Evolutionary conservation across 148 eudicot genomes (phyloP).

Genomic region (Drosera capensis): DNA sequence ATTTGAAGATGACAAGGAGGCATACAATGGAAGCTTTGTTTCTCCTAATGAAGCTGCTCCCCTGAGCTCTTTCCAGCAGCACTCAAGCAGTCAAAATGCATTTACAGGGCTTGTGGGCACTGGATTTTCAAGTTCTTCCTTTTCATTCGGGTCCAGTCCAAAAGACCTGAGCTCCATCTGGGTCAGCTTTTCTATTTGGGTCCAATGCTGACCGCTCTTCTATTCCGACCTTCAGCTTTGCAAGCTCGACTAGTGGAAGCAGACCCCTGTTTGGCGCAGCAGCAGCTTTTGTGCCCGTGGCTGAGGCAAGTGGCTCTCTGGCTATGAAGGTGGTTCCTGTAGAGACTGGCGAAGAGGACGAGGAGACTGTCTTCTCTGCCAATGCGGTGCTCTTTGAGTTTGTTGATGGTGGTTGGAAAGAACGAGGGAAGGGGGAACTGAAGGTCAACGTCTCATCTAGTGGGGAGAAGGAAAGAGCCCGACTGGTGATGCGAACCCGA

Average conservation of each 20-base stretch:
- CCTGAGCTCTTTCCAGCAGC: slow-evolving; percentile 70
- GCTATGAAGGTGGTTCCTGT: slow-evolving; percentile 52
- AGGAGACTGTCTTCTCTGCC: slow-evolving; percentile 59
- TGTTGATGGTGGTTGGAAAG: slow-evolving; percentile 82
- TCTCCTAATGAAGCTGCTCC: too few relatives aligned
- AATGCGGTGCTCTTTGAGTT: slow-evolving; percentile 80
- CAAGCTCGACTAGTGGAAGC: slow-evolving; percentile 31
- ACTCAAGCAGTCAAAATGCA: slow-evolving; percentile 82
- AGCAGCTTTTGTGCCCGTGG: slow-evolving; percentile 28
- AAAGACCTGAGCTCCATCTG: slow-evolving; percentile 43
- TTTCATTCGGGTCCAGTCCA: slow-evolving; percentile 51
- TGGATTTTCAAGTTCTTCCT: slow-evolving; percentile 69
- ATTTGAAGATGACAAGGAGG: too few relatives aligned
- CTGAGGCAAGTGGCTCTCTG: slow-evolving; percentile 32
- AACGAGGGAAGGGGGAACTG: slow-evolving; percentile 91
- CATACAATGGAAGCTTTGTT: too few relatives aligned
- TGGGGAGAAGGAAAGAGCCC: slow-evolving; percentile 57
- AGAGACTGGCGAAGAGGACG: slow-evolving; percentile 95
- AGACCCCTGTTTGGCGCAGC: slow-evolving; percentile 45
- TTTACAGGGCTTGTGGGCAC: slow-evolving; percentile 80
- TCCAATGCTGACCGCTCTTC: slow-evolving; percentile 7
- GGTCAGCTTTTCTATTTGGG: neutral
- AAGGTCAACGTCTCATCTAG: slow-evolving; percentile 49
- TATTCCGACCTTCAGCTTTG: slow-evolving; percentile 37
- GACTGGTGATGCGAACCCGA: slow-evolving; percentile 76